Conservation (phyloP, 2,329 filamentous ascomycete species). For the Colletotrichum lindemuthianum region DNA sequence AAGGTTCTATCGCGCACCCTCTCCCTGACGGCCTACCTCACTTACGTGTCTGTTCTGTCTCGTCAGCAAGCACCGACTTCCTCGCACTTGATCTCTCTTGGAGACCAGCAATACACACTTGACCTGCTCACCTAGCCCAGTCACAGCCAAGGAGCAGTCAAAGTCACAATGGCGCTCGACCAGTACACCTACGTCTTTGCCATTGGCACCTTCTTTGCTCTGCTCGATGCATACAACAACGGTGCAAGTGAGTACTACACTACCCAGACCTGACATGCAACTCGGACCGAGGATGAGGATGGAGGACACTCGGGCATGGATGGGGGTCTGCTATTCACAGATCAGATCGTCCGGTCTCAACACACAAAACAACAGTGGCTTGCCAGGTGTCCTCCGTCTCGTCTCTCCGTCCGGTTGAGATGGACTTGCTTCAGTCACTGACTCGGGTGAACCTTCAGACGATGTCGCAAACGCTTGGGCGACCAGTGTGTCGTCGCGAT, state of each 20-base stretch:
- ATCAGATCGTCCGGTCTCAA: too few relatives aligned
- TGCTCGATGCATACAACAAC: constrained; percentile 83
- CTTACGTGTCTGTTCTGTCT: constrained; percentile 7
- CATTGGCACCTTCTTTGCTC: constrained; percentile 79
- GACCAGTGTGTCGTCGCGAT: constrained; percentile 83
- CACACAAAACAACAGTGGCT: too few relatives aligned
- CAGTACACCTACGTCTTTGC: constrained; percentile 78
- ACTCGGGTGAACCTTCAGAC: constrained; percentile 55
- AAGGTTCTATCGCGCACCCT: constrained; percentile 24
- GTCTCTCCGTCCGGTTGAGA: not conserved
- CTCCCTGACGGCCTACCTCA: rapidly evolving
- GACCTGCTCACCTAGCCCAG: constrained; percentile 22
- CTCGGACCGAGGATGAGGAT: too few relatives aligned
- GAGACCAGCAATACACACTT: constrained; percentile 12
- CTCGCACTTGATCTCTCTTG: not conserved
- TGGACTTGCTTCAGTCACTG: constrained; percentile 15
- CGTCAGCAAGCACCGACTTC: constrained; percentile 16
- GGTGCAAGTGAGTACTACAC: constrained; percentile 71
- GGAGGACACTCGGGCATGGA: too few relatives aligned
- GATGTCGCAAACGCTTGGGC: constrained; percentile 89
- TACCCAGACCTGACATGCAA: too few relatives aligned
- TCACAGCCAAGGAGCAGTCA: constrained; percentile 20
- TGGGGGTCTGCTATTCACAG: too few relatives aligned
- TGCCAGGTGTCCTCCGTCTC: not conserved
- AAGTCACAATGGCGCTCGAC: constrained; percentile 64